Conservation (phyloP, 257 asterid genomes). For the Perilla frutescens region DNA sequence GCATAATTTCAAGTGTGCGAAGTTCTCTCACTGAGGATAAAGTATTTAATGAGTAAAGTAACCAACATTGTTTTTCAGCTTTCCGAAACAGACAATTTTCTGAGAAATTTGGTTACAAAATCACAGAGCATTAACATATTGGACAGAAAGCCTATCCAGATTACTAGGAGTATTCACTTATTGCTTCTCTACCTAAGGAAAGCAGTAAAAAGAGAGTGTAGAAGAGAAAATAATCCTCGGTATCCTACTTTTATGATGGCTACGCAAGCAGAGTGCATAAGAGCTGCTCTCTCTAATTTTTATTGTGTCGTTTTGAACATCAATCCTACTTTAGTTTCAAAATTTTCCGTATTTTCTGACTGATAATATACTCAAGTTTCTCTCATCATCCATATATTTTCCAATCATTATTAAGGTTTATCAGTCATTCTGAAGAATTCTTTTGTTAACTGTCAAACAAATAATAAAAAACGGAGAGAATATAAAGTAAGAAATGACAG, state of each 20-base stretch:
- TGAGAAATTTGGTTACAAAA: not conserved
- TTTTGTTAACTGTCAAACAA: too few species aligned
- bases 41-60: not conserved
- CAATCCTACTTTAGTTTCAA: not conserved
- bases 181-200: too few species aligned
- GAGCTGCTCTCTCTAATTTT: too few species aligned
- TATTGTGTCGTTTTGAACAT: not conserved
- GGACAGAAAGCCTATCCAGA: conserved; percentile 5
- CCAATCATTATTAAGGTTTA: not conserved
- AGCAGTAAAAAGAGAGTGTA: too few species aligned
- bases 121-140: not conserved
- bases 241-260: not conserved
- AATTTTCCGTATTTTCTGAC: too few species aligned
- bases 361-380: not conserved
- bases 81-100: not conserved
- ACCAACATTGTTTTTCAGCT: not conserved
- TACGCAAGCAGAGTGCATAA: too few species aligned
- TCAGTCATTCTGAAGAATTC: conserved; percentile 17
- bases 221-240: too few species aligned
- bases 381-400: not conserved
- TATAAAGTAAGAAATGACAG: conserved; percentile 11
- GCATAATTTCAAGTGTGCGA: not conserved
- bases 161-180: conserved; percentile 3
- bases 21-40: conserved; percentile 2
- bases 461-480: not conserved